phyloP scores from a whole-genome alignment of 345 rosid species.

The Salix brachista region DNA sequence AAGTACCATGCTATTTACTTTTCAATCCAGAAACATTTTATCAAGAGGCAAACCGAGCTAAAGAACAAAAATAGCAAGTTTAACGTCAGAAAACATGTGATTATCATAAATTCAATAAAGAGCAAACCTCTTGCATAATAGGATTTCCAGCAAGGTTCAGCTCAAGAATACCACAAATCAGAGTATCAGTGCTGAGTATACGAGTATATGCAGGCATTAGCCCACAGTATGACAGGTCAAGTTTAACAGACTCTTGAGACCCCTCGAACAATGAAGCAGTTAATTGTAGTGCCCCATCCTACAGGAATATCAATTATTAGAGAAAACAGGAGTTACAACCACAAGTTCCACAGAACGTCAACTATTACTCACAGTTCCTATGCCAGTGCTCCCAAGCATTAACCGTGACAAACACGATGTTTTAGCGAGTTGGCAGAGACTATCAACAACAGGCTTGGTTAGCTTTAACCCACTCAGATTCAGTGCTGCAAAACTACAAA shows the following conservation, averaged over 20 bases:
- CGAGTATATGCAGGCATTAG: constrained; percentile 41
- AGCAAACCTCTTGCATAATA: constrained; percentile 62
- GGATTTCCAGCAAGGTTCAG: constrained; percentile 74
- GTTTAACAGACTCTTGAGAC: constrained; percentile 60
- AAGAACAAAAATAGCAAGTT: not conserved
- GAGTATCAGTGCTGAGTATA: constrained; percentile 32
- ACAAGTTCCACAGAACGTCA: not conserved
- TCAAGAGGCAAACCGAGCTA: not conserved
- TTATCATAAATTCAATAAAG: constrained; percentile 10
- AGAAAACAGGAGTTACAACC: not conserved
- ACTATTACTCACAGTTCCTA: constrained; percentile 62
- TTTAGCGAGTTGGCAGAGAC: constrained; percentile 67
- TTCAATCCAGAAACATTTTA: not conserved
- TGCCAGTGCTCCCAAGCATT: constrained; percentile 68
- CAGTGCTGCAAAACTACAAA: constrained; percentile 69
- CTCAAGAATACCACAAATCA: constrained; percentile 51
- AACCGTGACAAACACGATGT: constrained; percentile 57
- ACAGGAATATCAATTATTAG: constrained; percentile 15
- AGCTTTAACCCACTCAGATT: constrained; percentile 75
- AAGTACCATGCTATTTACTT: not conserved
- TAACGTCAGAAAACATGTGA: not conserved
- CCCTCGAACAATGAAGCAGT: constrained; percentile 47
- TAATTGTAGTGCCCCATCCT: constrained; percentile 69
- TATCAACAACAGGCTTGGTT: constrained; percentile 54
- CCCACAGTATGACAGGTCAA: constrained; percentile 73